Evolutionary conservation across 306 rosid species (phyloP), one percentile per base, ranked within the genome.

Genomic region (Rosa chinensis): DNA sequence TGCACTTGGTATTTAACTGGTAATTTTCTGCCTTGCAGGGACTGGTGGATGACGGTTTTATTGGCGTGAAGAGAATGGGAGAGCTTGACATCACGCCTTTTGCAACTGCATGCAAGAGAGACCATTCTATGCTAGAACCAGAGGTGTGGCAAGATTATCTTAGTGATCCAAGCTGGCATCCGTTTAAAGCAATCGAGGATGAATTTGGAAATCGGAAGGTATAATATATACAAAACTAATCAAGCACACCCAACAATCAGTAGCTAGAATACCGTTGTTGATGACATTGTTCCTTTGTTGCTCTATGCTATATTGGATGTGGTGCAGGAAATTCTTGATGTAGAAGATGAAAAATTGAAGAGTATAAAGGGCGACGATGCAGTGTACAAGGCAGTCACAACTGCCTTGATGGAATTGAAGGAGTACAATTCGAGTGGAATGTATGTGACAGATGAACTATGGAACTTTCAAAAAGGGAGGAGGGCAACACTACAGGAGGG

Each of bases 381-480:
- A 74, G 86, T 77, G 16, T 79, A 62, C 11, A 21, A 17, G 55
- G 90, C 89, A 0, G 94, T 92, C 43, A 48, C 68, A 53, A 80
- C 69, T 17, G 92, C 97, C 32, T 70, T 90, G 79, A 47, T 62
- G 85, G 97, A 92, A 67, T 17, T 90, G 85, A 88, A 88, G 4
- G 87, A 88, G 58, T 87, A 87, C 78, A 90, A 90, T 53, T 79
- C 92, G 2, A 92, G 94, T 84, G 93, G 94, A n/a, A 80, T 94
- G 74, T 88, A 90, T 73, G 35, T 76, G 5, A 1, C 86, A 44
- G 64, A 62, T 1, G 94, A 92, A 70, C 77, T 86, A 8, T 92
- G 94, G 92, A 89, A 87, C 85, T 78, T 58, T 23, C 70, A 79
- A 49, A 86, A 84, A 74, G 88, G 80, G 80, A 85, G 84, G 79